Evolutionary conservation across 2,329 filamentous ascomycete genomes (phyloP).

Genomic region (Aspergillus bombycis): DNA sequence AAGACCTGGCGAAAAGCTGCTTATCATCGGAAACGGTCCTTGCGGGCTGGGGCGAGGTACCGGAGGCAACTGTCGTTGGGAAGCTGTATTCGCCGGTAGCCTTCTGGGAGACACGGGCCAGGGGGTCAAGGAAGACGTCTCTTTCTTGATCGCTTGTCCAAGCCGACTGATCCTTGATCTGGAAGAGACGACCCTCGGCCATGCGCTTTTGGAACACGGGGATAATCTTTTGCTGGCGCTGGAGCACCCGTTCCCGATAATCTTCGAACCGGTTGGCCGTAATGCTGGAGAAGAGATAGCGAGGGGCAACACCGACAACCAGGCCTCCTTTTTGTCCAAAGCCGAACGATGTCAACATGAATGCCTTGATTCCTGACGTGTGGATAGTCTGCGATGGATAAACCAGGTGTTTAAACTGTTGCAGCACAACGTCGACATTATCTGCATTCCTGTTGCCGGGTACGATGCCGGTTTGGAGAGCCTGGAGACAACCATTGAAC

Average conservation of each 20-base stretch:
- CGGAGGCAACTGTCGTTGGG: not conserved
- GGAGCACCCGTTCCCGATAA: not conserved
- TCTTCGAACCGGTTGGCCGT: not conserved
- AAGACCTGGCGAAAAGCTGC: not conserved
- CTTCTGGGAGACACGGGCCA: not conserved
- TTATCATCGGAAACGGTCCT: not conserved
- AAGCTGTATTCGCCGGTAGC: not conserved
- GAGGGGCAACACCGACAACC: not conserved
- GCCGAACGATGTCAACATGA: conserved; percentile 97
- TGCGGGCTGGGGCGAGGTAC: not conserved
- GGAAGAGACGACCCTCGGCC: not conserved
- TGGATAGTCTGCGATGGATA: conserved; percentile 95
- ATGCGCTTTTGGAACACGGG: not conserved
- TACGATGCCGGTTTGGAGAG: conserved; percentile 86
- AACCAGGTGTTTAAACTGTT: conserved; percentile 69
- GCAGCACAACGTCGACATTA: conserved; percentile 69
- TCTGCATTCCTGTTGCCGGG: conserved; percentile 96
- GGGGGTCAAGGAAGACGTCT: not conserved
- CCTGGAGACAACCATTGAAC: conserved; percentile 95
- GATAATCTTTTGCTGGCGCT: not conserved
- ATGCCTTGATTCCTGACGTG: conserved; percentile 97
- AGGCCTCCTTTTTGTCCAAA: conserved; percentile 89
- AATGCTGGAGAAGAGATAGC: not conserved
- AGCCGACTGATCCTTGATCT: not conserved
- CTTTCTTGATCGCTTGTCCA: not conserved